Evolutionary conservation across 306 rosid species (phyloP), one percentile per base, ranked within the genome.

Genomic region (Sesbania bispinosa): DNA sequence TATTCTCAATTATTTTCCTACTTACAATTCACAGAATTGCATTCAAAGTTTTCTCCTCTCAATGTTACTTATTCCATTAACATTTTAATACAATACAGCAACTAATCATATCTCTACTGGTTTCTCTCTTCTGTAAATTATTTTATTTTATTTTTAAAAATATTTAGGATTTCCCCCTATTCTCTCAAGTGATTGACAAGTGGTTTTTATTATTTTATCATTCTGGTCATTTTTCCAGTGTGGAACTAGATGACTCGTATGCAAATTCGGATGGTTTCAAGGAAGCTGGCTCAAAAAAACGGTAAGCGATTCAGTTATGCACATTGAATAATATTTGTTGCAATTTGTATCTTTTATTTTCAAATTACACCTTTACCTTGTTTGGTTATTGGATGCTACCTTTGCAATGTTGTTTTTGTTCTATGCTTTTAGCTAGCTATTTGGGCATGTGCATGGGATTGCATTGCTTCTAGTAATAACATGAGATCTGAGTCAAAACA

Each of bases 201-300:
- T 26, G n/a, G n/a, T n/a, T n/a, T n/a, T n/a, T n/a, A n/a, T n/a
- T n/a, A n/a, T 26, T 26, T 26, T 26, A 1, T 26, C 4, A 1
- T 26, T 26, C 29, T 54, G 55, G 52, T 68, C 52, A 67, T 59
- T 45, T 73, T 39, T 50, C 2, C 86, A 92, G 97, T 27, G 65
- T 48, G 76, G 92, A 89, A 45, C 76, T 82, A 35, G 88, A 87
- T 73, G 88, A 77, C 11, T 61, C 85, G 0, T 53, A 30, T 53
- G 80, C 66, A 23, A 72, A 68, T 63, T 61, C 77, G 6, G 87
- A 83, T 21, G 76, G 35, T 36, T 55, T 74, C 14, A 84, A 69
- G 75, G 90, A 92, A 80, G 51, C 55, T 27, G 82, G 86, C 33
- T 85, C 79, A 45, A 80, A 75, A 54, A 89, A 89, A 78, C 80